Evolutionary conservation across 2,329 filamentous ascomycete species (phyloP).

Genomic region (Xylariaceae sp.): DNA sequence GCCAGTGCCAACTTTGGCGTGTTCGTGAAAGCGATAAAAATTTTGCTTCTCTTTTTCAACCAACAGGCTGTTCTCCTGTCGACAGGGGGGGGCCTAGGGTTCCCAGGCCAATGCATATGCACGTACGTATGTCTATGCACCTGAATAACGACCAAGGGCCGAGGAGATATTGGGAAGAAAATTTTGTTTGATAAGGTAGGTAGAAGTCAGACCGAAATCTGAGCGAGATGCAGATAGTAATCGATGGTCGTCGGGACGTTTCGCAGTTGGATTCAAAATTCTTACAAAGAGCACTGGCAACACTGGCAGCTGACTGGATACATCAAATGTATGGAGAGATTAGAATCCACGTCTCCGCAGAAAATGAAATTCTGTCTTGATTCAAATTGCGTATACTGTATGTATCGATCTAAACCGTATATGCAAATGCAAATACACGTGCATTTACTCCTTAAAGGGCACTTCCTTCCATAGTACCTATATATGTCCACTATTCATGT

Average conservation of each 20-base stretch:
- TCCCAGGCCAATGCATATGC: constrained; percentile 21
- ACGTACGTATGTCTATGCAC: constrained; percentile 16
- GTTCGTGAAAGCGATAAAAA: background rate
- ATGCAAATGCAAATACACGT: background rate
- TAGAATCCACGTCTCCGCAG: no score
- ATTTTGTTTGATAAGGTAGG: background rate
- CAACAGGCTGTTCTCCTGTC: constrained; percentile 9
- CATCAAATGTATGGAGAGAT: no score
- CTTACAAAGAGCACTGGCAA: background rate
- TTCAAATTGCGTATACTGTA: no score
- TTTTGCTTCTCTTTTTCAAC: background rate
- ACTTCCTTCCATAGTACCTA: no score
- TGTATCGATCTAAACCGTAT: background rate
- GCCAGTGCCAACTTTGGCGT: background rate
- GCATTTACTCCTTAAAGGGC: no score
- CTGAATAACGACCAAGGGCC: constrained; percentile 23
- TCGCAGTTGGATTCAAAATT: no score
- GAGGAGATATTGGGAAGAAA: constrained; percentile 13
- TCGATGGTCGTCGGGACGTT: no score
- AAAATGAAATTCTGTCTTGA: no score
- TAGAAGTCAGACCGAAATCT: background rate
- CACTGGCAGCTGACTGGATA: no score
- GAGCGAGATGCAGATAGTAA: background rate
- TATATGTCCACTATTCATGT: no score
- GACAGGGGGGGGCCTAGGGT: constrained; percentile 15